Evolutionary conservation across 345 rosid genomes (phyloP), one percentile per base, ranked within the genome.

Genomic region (Turritis glabra): DNA sequence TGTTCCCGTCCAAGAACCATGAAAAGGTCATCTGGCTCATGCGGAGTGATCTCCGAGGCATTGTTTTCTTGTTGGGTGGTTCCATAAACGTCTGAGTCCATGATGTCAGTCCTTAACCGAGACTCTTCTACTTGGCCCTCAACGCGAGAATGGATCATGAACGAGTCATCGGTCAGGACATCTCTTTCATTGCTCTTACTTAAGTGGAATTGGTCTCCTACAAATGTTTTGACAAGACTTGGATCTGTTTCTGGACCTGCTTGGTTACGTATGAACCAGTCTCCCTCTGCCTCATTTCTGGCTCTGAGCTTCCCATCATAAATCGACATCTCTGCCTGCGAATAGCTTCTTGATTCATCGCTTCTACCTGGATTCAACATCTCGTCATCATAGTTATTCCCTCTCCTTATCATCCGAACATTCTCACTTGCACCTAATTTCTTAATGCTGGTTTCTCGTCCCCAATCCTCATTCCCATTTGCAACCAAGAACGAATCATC

Each of bases 21-120:
- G 78, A 77, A 88, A 75, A 95, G 97, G 54, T 95, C 99, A 84
- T 95, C 97, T 65, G 97, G 99, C 60, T 95, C 97, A 56, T 79
- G 69, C 10, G 19, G 79, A 9, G 67, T 74, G 61, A 62, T 66
- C 46, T 89, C 88, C 0, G 72, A 52, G 32, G 57, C 67, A 55
- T 53, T 67, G 73, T 83, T 81, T 67, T 82, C 89, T 21, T 80
- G 69, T 72, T 67, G 84, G 63, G 70, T 41, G 46, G 76, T 82
- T 64, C 80, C 88, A 50, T 80, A 67, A 38, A 85, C 78, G 47
- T 88, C 94, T 0, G 92, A 80, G 82, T 76, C 96, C 84, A 88
- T 86, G 27, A 88, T 80, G 63, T 85, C 93, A 22, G 86, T 84
- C 79, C 85, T 84, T 74, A 73, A 54, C 18, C 69, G 74, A 58